Base-by-base conservation (phyloP, 495 filamentous ascomycete species). In the Xylaria scruposa region DNA sequence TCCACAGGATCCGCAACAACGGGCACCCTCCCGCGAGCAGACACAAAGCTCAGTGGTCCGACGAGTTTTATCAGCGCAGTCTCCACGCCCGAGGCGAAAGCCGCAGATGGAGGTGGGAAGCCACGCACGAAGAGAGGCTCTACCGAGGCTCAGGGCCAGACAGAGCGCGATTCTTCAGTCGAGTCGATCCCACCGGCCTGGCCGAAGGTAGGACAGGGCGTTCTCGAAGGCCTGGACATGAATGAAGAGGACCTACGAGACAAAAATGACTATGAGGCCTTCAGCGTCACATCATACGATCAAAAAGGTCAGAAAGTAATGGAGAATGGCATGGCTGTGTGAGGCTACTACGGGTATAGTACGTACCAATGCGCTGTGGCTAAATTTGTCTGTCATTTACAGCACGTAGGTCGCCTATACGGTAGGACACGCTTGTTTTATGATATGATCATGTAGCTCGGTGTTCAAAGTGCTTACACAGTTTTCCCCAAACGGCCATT, bases 191-290 rank as follows among this genome's bases (percentile, higher is more conserved):
- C 88, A 53, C 84, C 89, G 26, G 81, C 90, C 10, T 93, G 93
- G 82, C 91, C 92, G 1, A 87, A 88, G 73, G 81, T 89, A 17
- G 92, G 91, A 3, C 87, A 87, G 63, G 88, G 88, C 9, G 64
- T 87, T 60, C 86, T 87, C 61, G 77, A 78, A 6, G 79, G 78
- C 46, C 73, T 88, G 21, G 85, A 87, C 67, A 74, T 80, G 21
- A 78, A 87, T 29, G 87, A 89, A 65, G 75, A 82, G 3, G 81
- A 82, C 54, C 70, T 88, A 59, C 81, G 81, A 19, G 86, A 86
- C 29, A 77, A 79, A 8, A 81, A 82, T 40, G 87, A 88, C 70
- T 85, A 81, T 70, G 86, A 87, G 71, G 82, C 87, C 6, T 89
- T 88, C 70, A 89, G 86, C 70, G 81, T 83, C 60, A 81, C 84